phyloP scores from a whole-genome alignment of 805 yeast genomes.

The Limtongia smithiae region DNA sequence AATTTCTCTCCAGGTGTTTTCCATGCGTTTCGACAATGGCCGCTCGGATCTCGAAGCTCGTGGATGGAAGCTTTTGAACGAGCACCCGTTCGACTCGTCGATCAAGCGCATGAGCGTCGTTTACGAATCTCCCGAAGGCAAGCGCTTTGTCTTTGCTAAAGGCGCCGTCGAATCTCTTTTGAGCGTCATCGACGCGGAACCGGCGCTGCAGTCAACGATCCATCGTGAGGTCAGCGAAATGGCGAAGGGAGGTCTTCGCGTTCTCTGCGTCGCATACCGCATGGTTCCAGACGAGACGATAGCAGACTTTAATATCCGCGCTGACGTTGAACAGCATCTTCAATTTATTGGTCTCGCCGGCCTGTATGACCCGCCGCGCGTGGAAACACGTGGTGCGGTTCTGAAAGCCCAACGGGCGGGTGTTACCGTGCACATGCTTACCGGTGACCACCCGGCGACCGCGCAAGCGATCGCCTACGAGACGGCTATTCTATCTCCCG shows the following conservation, averaged over 20 bases:
- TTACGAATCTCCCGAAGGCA: slow-evolving; percentile 37
- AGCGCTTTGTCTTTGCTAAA: slow-evolving; percentile 48
- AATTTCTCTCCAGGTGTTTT: slow-evolving; percentile 78
- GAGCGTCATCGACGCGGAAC: slow-evolving; percentile 42
- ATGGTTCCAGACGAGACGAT: slow-evolving; percentile 24
- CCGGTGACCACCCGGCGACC: slow-evolving; percentile 79
- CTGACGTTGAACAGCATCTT: slow-evolving; percentile 49
- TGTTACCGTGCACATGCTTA: slow-evolving; percentile 74
- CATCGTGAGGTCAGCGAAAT: slow-evolving; percentile 56
- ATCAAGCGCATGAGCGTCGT: slow-evolving; percentile 70
- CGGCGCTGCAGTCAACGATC: slow-evolving; percentile 39
- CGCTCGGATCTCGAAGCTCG: slow-evolving; percentile 41
- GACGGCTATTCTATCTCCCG: slow-evolving; percentile 62
- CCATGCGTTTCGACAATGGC: slow-evolving; percentile 53
- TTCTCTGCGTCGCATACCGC: slow-evolving; percentile 63
- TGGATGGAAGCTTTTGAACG: slow-evolving; percentile 50
- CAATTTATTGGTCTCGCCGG: slow-evolving; percentile 68
- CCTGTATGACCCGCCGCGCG: slow-evolving; percentile 76
- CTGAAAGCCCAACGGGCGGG: slow-evolving; percentile 69
- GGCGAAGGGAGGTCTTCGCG: slow-evolving; percentile 66
- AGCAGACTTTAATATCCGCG: slow-evolving; percentile 38
- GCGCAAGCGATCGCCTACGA: slow-evolving; percentile 78
- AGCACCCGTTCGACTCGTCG: slow-evolving; percentile 75
- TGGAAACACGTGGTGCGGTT: slow-evolving; percentile 68
- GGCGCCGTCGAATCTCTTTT: slow-evolving; percentile 76